phyloP scores from a whole-genome alignment of 2,329 filamentous ascomycete species.

The Cercospora zeae-maydis region DNA sequence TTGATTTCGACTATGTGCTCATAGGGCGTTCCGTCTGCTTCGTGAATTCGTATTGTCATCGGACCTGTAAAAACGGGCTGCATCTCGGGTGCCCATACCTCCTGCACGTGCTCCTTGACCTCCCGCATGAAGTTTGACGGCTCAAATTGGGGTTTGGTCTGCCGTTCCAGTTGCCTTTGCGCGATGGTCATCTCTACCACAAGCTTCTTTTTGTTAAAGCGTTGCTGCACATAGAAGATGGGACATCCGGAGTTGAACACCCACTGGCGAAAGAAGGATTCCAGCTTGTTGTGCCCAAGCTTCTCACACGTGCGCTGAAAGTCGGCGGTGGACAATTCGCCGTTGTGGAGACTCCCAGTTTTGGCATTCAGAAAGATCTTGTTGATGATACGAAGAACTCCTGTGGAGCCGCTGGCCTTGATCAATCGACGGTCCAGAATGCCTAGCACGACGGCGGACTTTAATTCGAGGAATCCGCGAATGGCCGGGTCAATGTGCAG shows the following conservation, averaged over 20 bases:
- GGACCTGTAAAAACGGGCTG: constrained; percentile 81
- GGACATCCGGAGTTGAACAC: constrained; percentile 85
- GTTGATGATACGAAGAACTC: constrained; percentile 79
- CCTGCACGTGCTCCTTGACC: constrained; percentile 73
- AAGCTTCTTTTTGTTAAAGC: constrained; percentile 96
- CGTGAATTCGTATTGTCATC: constrained; percentile 96
- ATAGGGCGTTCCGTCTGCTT: constrained; percentile 96
- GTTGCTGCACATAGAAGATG: constrained; percentile 76
- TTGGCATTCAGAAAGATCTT: constrained; percentile 83
- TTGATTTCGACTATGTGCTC: constrained; percentile 97
- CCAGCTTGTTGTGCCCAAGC: constrained; percentile 78
- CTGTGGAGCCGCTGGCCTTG: constrained; percentile 80
- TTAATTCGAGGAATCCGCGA: constrained; percentile 83
- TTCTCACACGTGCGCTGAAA: constrained; percentile 87
- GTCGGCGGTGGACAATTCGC: constrained; percentile 66
- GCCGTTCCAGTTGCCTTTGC: constrained; percentile 65
- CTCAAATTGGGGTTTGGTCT: constrained; percentile 57
- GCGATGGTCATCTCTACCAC: constrained; percentile 87
- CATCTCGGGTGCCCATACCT: constrained; percentile 59
- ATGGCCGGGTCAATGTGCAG: constrained; percentile 81
- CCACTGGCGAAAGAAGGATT: constrained; percentile 93
- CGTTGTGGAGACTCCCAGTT: constrained; percentile 69
- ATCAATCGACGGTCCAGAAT: constrained; percentile 88
- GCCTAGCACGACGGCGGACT: constrained; percentile 85
- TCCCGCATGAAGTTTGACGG: constrained; percentile 78